A percentile compares a stretch with the other conserved stretches of the same genome.
Conservation (phyloP, 805 yeast species). For the Wickerhamiella slavikovae region DNA sequence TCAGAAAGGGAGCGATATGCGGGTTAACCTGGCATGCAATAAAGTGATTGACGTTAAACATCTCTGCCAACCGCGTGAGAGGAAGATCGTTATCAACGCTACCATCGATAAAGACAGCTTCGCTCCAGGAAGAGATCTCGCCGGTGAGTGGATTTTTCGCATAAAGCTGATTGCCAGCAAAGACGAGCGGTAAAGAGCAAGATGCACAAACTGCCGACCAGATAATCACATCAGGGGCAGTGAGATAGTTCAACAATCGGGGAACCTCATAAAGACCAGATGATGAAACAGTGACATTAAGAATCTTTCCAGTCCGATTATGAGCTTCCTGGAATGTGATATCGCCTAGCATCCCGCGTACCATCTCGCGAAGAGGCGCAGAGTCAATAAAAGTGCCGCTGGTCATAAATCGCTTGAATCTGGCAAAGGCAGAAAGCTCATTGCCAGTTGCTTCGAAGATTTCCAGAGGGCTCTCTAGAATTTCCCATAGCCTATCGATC, state of each 20-base stretch:
- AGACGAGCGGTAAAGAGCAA: slow-evolving; percentile 83
- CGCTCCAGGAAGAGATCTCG: slow-evolving; percentile 61
- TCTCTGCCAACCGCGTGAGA: slow-evolving; percentile 70
- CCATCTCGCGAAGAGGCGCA: slow-evolving; percentile 45
- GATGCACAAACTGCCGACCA: slow-evolving; percentile 86
- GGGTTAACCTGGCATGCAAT: slow-evolving; percentile 97
- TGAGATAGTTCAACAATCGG: slow-evolving; percentile 65
- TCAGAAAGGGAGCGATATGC: slow-evolving; percentile 74
- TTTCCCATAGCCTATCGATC: slow-evolving; percentile 25
- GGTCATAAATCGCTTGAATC: slow-evolving; percentile 44
- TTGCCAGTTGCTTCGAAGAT: slow-evolving; percentile 37
- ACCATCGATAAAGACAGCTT: slow-evolving; percentile 77
- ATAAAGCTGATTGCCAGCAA: slow-evolving; percentile 65
- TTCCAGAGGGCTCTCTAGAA: slow-evolving; percentile 27
- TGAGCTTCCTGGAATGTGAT: slow-evolving; percentile 87
- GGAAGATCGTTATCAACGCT: slow-evolving; percentile 92
- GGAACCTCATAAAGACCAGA: slow-evolving; percentile 86
- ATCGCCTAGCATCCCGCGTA: slow-evolving; percentile 66
- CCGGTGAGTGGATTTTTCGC: slow-evolving; percentile 66
- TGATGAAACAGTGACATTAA: slow-evolving; percentile 85
- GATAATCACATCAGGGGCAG: slow-evolving; percentile 80
- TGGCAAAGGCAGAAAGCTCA: slow-evolving; percentile 29
- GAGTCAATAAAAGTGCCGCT: slow-evolving; percentile 83
- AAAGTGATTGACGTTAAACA: slow-evolving; percentile 94
- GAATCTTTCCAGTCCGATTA: slow-evolving; percentile 79